Conservation (phyloP, 345 rosid species). For the Ricinus communis region DNA sequence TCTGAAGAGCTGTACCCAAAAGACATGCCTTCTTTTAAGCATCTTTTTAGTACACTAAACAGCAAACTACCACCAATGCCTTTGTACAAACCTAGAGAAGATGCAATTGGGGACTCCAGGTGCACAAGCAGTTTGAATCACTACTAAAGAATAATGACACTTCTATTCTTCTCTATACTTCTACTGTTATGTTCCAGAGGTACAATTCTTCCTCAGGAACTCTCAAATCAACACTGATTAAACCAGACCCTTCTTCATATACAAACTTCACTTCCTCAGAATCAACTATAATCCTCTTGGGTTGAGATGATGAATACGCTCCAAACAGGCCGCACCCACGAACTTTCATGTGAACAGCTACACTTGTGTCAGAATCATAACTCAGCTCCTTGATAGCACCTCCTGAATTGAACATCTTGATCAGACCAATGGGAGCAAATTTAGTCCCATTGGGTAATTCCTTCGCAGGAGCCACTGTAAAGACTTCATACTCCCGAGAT, state of each 20-base stretch:
- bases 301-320: slow-evolving; percentile 46
- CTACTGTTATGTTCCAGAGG: slow-evolving; percentile 45
- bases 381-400: slow-evolving; percentile 52
- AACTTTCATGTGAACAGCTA: slow-evolving; percentile 34
- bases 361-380: slow-evolving; percentile 24
- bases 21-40: no score
- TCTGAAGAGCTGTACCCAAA: no score
- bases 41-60: not conserved
- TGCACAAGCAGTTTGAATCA: not conserved
- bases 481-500: slow-evolving; percentile 55
- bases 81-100: not conserved
- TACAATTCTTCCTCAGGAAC: slow-evolving; percentile 49
- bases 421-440: slow-evolving; percentile 51
- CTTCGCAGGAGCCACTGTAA: slow-evolving; percentile 57
- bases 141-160: not conserved
- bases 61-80: not conserved
- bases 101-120: not conserved
- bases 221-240: slow-evolving; percentile 41
- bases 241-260: slow-evolving; percentile 39
- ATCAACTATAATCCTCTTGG: slow-evolving; percentile 41
- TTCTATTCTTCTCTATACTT: slow-evolving; percentile 3
- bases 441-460: slow-evolving; percentile 35
- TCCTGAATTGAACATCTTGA: slow-evolving; percentile 62
- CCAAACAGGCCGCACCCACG: slow-evolving; percentile 52
- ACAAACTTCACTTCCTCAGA: slow-evolving; percentile 36